Evolutionary conservation across 768 basidiomycete species (phyloP), one percentile per base, ranked within the genome.

Genomic region (Udeniomyces megalosporus): DNA sequence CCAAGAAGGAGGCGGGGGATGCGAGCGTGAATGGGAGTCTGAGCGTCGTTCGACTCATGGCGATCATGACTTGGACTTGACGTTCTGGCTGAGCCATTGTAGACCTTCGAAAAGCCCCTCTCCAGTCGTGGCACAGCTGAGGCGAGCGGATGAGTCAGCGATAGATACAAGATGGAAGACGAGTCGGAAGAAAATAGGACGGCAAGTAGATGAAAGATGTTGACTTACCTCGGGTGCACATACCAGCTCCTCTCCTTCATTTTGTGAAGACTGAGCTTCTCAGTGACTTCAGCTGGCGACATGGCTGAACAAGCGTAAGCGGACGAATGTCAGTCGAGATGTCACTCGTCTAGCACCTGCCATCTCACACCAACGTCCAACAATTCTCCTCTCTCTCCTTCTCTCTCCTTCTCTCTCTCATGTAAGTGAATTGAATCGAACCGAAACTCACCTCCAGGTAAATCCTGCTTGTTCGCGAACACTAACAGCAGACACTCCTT

Each of bases 241-340:
- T 96, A 97, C 93, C 93, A 97, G 74, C 86, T 90, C 65, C 93
- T 80, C 71, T 96, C 92, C 64, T 88, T 84, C 93, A 97, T 96
- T 68, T 85, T 80, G 74, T 95, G 87, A 67, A 97, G 77, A 44
- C 92, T 92, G 47, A 97, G 76, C 74, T 93, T 95, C 76, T 96
- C 93, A 12, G 93, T 97, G 45, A 97, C 92, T 74, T 96, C 92
- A 8, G 93, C 91, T 35, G 93, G 93, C n/a, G 90, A 91, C 93
- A 97, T 96, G 32, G 92, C 93, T 90, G 61, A 24, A 35, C 55
- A 71, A 45, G 54, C 65, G 20, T 48, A 8, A n/a, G 29, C 22
- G 29, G 15, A n/a, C 1, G 20, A n/a, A 45, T 20, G 42, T 10
- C n/a, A n/a, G n/a, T n/a, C n/a, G n/a, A n/a, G 10, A 42, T 42